Percentiles rank a stretch among this genome's conserved stretches.
phyloP scores from a whole-genome alignment of 306 rosid species.

The Cucurbita argyrosperma region DNA sequence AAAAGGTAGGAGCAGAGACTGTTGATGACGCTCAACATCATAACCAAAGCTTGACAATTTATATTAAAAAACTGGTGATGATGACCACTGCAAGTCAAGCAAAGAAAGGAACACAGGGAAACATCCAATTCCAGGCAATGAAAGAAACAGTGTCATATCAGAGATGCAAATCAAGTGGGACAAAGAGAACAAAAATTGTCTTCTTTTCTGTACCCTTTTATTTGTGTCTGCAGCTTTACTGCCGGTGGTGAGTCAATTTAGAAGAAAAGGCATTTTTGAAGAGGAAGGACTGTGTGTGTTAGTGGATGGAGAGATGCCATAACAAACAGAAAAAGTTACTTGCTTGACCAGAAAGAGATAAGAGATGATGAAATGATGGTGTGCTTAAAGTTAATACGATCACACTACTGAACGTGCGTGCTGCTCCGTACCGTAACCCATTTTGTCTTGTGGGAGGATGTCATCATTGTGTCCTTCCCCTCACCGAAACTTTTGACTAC shows the following conservation, averaged over 20 bases:
- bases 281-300: too few relatives aligned
- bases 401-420: constrained; percentile 9
- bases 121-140: neutral
- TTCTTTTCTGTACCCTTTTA: neutral
- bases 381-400: neutral
- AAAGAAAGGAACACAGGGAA: neutral
- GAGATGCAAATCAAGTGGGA: neutral
- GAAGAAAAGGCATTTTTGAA: neutral
- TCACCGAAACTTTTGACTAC: neutral
- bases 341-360: neutral
- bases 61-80: neutral
- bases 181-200: neutral
- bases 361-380: neutral
- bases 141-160: neutral
- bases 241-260: neutral
- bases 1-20: neutral
- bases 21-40: neutral
- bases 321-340: neutral
- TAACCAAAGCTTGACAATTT: neutral
- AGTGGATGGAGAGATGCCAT: neutral
- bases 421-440: neutral
- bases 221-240: neutral
- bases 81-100: neutral
- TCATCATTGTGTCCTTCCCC: too few relatives aligned
- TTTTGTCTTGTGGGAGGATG: neutral